Evolutionary conservation across 1,139 yeast species (phyloP).

Genomic region (Candida sp.): DNA sequence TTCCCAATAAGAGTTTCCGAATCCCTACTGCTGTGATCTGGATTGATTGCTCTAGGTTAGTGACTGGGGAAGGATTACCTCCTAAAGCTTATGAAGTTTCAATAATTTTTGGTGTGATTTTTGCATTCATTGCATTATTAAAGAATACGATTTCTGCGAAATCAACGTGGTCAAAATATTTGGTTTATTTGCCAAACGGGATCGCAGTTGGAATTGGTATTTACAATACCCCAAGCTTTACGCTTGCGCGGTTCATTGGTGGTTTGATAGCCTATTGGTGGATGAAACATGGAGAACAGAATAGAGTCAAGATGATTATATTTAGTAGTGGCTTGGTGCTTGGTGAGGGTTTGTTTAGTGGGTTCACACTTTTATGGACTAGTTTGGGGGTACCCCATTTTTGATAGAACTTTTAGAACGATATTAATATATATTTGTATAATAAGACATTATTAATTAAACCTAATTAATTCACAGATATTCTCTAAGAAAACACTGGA

Average conservation of each 20-base stretch:
- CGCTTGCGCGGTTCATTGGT: slow-evolving; percentile 89
- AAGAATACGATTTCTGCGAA: slow-evolving; percentile 50
- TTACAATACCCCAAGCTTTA: slow-evolving; percentile 90
- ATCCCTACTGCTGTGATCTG: slow-evolving; percentile 95
- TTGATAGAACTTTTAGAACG: slow-evolving; percentile 10
- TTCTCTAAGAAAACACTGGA: no score
- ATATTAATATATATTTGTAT: not conserved
- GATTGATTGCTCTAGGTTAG: slow-evolving; percentile 94
- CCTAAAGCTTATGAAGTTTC: slow-evolving; percentile 70
- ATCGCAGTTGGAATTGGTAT: slow-evolving; percentile 98
- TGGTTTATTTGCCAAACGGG: slow-evolving; percentile 79
- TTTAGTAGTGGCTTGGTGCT: slow-evolving; percentile 88
- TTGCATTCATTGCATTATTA: slow-evolving; percentile 65
- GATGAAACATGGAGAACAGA: slow-evolving; percentile 36
- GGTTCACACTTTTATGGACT: slow-evolving; percentile 74
- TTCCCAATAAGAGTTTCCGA: slow-evolving; percentile 78
- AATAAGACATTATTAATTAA: not conserved
- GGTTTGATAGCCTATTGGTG: slow-evolving; percentile 72
- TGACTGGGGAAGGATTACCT: slow-evolving; percentile 89
- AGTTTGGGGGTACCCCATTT: slow-evolving; percentile 52
- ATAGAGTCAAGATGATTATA: slow-evolving; percentile 70
- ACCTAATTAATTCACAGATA: no score
- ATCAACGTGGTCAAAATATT: slow-evolving; percentile 35
- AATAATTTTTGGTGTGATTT: slow-evolving; percentile 60
- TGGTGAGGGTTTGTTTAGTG: slow-evolving; percentile 91